Evolutionary conservation across 208 protist species (phyloP).

Genomic region (Acanthamoeba castellanii): DNA sequence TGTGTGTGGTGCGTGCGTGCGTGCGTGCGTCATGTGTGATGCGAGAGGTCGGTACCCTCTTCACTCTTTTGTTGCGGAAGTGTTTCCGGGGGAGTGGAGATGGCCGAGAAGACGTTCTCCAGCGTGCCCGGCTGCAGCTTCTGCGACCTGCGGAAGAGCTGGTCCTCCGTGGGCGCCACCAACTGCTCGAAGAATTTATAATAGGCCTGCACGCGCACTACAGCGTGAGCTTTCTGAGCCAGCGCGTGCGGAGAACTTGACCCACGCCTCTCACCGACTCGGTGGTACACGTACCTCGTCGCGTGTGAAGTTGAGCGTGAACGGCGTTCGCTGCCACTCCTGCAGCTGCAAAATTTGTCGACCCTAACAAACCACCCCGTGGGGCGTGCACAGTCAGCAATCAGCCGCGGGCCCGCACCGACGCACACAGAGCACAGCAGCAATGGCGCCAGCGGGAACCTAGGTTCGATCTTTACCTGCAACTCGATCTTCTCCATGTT

Average conservation of each 20-base stretch:
- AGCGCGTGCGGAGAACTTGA: no score
- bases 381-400: no score
- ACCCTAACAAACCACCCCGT: background rate
- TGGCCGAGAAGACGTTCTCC: background rate
- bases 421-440: no score
- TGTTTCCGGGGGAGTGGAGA: background rate
- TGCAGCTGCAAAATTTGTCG: background rate
- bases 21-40: no score
- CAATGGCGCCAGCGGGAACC: no score
- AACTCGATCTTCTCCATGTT: constrained; percentile 30
- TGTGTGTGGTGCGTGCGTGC: background rate
- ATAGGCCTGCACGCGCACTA: background rate
- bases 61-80: no score
- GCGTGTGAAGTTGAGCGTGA: background rate
- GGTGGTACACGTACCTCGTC: background rate
- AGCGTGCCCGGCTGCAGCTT: background rate
- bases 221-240: no score
- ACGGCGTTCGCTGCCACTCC: background rate
- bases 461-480: background rate
- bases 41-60: no score
- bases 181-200: background rate
- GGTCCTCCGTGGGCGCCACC: background rate
- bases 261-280: background rate
- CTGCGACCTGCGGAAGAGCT: background rate
- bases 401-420: no score